These are phyloP conservation scores for Boletus pseudopeckii DNA, from an alignment of 768 basidiomycete species.

Conservation along the genomic window DNA sequence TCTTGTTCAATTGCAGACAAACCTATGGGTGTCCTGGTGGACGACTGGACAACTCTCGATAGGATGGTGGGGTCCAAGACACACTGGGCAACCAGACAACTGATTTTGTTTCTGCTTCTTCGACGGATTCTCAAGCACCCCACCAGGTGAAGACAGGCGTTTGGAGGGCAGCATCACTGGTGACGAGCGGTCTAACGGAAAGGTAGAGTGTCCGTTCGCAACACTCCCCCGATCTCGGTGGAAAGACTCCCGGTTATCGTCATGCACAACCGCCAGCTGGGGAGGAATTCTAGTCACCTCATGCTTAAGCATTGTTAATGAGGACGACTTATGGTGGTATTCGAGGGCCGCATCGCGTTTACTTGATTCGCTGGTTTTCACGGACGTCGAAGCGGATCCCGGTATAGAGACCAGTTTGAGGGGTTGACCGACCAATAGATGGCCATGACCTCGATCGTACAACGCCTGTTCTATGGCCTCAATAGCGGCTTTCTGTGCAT, in stretches of 20 bases:
- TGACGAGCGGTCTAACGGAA: background rate
- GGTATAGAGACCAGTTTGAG: constrained; percentile 47
- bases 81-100: constrained; percentile 43
- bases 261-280: background rate
- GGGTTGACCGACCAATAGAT: constrained; percentile 62
- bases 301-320: background rate
- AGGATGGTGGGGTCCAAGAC: constrained; percentile 43
- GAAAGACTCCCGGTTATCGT: background rate
- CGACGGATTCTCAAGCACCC: constrained; percentile 20
- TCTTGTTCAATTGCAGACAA: constrained; percentile 3
- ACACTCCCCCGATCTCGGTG: background rate
- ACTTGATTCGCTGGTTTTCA: constrained; percentile 8
- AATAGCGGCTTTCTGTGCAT: constrained; percentile 58
- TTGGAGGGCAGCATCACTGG: constrained; percentile 30
- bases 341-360: background rate
- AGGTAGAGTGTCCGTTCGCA: background rate
- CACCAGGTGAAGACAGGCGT: constrained; percentile 34
- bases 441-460: constrained; percentile 48
- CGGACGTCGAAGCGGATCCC: constrained; percentile 9
- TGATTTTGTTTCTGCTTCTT: constrained; percentile 39
- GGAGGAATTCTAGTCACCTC: background rate
- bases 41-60: constrained; percentile 57
- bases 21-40: constrained; percentile 53
- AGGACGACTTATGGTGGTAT: background rate
- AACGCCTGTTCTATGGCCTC: constrained; percentile 67